phyloP scores from a whole-genome alignment of 345 rosid genomes.

The Sonneratia alba region DNA sequence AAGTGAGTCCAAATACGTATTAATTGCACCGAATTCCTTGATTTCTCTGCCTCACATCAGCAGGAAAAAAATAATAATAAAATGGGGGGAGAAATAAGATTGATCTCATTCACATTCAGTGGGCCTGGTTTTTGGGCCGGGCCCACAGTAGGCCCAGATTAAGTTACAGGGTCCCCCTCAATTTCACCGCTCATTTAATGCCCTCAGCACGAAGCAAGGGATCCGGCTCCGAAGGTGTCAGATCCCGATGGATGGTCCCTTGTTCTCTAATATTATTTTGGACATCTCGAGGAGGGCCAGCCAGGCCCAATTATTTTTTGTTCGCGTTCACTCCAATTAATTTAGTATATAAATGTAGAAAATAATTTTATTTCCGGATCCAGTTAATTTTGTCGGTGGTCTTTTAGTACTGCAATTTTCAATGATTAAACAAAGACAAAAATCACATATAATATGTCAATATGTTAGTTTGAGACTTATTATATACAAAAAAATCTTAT shows the following conservation, averaged over 20 bases:
- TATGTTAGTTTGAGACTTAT: too few species aligned
- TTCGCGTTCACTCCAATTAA: background rate
- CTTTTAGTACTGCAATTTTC: background rate
- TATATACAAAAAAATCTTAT: too few species aligned
- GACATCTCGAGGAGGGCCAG: constrained; percentile 7
- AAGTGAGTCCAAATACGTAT: too few species aligned
- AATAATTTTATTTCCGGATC: constrained; percentile 2
- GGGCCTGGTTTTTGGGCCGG: background rate
- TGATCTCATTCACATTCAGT: too few species aligned
- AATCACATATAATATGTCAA: background rate
- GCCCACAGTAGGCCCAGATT: background rate
- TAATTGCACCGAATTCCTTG: too few species aligned
- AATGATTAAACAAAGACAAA: background rate
- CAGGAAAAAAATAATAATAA: too few species aligned
- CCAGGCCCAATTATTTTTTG: background rate
- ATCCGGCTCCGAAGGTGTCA: background rate
- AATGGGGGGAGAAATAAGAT: background rate
- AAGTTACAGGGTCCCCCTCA: too few species aligned
- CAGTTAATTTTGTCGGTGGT: constrained; percentile 11
- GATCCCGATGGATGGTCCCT: constrained; percentile 1
- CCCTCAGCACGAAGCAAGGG: background rate
- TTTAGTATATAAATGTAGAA: too few species aligned
- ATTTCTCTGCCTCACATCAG: too few species aligned
- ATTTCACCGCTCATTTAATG: constrained; percentile 2
- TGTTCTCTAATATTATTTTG: background rate